Conservation (phyloP, 2,329 filamentous ascomycete species). For the Cordyceps cateniannulata region DNA sequence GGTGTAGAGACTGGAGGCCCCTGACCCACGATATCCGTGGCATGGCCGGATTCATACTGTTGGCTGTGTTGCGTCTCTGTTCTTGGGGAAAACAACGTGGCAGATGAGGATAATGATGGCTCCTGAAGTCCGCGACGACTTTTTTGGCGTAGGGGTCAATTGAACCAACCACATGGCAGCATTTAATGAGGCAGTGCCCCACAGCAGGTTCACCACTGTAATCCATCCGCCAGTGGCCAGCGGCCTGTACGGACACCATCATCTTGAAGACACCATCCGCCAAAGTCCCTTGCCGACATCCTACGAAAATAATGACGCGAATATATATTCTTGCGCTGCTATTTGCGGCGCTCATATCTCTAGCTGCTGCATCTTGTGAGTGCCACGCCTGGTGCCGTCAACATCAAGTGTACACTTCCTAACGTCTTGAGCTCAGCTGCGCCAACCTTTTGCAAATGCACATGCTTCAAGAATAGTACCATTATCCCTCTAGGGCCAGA, state of each 20-base stretch:
- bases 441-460: slow-evolving; percentile 64
- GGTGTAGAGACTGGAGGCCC: slow-evolving; percentile 26
- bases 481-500: slow-evolving; percentile 55
- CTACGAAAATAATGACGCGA: slow-evolving; percentile 30
- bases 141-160: slow-evolving; percentile 9
- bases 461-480: slow-evolving; percentile 63
- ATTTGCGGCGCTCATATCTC: slow-evolving; percentile 27
- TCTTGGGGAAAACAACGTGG: not conserved
- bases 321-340: slow-evolving; percentile 31
- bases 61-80: not conserved
- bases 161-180: slow-evolving; percentile 9
- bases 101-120: not conserved
- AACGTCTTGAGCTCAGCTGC: slow-evolving; percentile 37
- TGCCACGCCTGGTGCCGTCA: not conserved
- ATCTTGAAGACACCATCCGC: slow-evolving; percentile 1
- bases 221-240: not conserved
- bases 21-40: slow-evolving; percentile 35
- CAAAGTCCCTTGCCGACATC: not conserved
- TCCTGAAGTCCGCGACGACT: slow-evolving; percentile 7
- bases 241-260: too few relatives aligned
- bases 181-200: not conserved
- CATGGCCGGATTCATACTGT: slow-evolving; percentile 25
- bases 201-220: not conserved
- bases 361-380: slow-evolving; percentile 38
- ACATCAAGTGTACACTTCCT: slow-evolving; percentile 14